Conservation (phyloP, 164 flowering plant genomes). For the Hamamelis virginiana region DNA sequence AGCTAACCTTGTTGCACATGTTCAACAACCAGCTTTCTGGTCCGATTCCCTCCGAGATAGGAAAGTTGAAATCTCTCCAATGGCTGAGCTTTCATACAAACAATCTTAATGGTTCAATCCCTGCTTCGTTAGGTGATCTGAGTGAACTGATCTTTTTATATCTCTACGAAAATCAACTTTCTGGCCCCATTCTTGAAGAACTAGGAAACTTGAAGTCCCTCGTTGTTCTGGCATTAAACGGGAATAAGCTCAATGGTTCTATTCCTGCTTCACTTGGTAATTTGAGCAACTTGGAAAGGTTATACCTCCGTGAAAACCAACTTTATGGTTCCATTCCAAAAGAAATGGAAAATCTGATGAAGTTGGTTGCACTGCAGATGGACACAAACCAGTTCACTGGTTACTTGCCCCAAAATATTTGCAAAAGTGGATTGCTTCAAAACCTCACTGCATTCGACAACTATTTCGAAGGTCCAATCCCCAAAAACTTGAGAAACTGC, state of each 20-base stretch:
- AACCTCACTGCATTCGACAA: constrained; percentile 1
- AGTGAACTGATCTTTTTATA: no score
- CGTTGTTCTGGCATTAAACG: constrained; percentile 5
- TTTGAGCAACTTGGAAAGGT: background rate
- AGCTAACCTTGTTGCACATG: no score
- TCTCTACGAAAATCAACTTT: constrained; percentile 10
- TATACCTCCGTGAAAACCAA: constrained; percentile 10
- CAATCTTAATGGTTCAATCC: no score
- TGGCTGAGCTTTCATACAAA: no score
- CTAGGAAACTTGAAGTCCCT: constrained; percentile 9
- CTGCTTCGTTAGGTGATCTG: no score
- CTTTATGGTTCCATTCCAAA: constrained; percentile 25
- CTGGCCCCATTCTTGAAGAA: constrained; percentile 23
- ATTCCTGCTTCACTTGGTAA: constrained; percentile 17
- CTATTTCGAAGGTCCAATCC: constrained; percentile 17
- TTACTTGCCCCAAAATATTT: constrained; percentile 8
- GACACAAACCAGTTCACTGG: constrained; percentile 24
- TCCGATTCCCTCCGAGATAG: constrained; percentile 14
- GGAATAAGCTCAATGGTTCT: constrained; percentile 13
- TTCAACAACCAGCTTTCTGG: constrained; percentile 19
- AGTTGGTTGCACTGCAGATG: no score
- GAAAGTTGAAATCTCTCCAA: no score
- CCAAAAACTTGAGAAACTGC: constrained; percentile 19
- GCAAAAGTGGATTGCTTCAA: background rate
- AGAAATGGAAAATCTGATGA: constrained; percentile 26